Percentiles rank a stretch among this genome's conserved stretches.
These are phyloP conservation scores for Aspergillus bertholletiae DNA, from an alignment of 495 filamentous ascomycete species.

Conservation along the genomic window DNA sequence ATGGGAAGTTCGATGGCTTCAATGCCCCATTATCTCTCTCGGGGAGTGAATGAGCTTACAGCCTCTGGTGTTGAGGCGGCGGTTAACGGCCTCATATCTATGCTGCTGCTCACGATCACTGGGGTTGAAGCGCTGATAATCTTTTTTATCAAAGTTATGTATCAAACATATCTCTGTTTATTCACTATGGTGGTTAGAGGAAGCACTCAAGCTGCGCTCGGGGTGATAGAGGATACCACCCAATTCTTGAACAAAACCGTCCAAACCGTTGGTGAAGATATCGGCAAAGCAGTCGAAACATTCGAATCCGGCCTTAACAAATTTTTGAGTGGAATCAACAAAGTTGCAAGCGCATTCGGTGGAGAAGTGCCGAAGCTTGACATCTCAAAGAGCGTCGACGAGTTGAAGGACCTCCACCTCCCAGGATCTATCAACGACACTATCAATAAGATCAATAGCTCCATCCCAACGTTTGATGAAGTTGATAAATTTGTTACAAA, in stretches of 20 bases:
- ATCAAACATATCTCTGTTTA: constrained; percentile 82
- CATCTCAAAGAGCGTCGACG: constrained; percentile 53
- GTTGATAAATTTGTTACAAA: constrained; percentile 73
- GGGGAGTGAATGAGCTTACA: constrained; percentile 82
- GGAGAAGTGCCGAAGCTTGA: constrained; percentile 52
- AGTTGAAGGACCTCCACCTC: constrained; percentile 68
- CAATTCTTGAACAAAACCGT: constrained; percentile 72
- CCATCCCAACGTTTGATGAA: constrained; percentile 77
- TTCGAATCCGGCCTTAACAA: constrained; percentile 63
- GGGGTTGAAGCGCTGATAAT: constrained; percentile 83
- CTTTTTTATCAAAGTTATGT: constrained; percentile 86
- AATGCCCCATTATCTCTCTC: constrained; percentile 89
- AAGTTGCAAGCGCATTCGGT: constrained; percentile 24
- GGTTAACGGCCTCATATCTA: constrained; percentile 68
- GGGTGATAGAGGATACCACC: constrained; percentile 65
- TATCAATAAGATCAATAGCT: constrained; percentile 64
- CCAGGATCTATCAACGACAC: constrained; percentile 59
- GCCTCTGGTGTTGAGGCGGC: constrained; percentile 73
- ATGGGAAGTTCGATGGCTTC: constrained; percentile 95
- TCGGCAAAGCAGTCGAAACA: constrained; percentile 49
- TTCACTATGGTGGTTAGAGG: constrained; percentile 76
- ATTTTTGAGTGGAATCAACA: constrained; percentile 46
- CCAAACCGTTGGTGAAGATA: constrained; percentile 56
- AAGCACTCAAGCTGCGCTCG: constrained; percentile 64
- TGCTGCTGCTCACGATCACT: constrained; percentile 74